Evolutionary conservation across 2,329 filamentous ascomycete species (phyloP).

Genomic region (Cladophialophora chaetospira): DNA sequence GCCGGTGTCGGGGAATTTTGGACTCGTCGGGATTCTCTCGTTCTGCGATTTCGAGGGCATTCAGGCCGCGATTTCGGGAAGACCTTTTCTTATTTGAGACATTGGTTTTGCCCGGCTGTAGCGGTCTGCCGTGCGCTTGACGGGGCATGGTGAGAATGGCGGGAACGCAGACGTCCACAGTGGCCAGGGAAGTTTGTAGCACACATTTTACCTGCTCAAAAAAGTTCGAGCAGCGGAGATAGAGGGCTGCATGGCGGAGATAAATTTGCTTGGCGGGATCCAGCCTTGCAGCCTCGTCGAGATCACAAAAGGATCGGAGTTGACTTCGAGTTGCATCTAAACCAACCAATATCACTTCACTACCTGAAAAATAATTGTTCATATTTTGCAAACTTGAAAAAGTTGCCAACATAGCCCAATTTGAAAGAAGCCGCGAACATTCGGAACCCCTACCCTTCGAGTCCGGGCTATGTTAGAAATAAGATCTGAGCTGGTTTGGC

Average conservation of each 20-base stretch:
- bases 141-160: constrained; percentile 27
- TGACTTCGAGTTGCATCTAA: no score
- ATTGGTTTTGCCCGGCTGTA: constrained; percentile 32
- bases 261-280: not conserved
- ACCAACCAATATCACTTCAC: no score
- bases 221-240: constrained; percentile 3
- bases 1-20: constrained; percentile 58
- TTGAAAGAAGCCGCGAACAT: no score
- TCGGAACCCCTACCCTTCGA: no score
- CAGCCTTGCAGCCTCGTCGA: no score
- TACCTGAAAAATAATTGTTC: no score
- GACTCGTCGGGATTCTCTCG: constrained; percentile 55
- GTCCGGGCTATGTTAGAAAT: no score
- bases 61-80: constrained; percentile 51
- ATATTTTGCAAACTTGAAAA: no score
- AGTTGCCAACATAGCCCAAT: no score
- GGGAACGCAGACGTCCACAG: not conserved
- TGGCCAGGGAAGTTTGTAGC: not conserved
- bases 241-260: not conserved
- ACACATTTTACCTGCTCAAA: not conserved
- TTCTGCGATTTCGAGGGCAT: constrained; percentile 68
- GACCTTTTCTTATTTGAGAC: constrained; percentile 38
- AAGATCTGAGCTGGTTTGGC: no score
- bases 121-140: constrained; percentile 33
- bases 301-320: no score